These are phyloP conservation scores for Stylonectria norvegica DNA, from an alignment of 2,329 filamentous ascomycete genomes.

Conservation along the genomic window DNA sequence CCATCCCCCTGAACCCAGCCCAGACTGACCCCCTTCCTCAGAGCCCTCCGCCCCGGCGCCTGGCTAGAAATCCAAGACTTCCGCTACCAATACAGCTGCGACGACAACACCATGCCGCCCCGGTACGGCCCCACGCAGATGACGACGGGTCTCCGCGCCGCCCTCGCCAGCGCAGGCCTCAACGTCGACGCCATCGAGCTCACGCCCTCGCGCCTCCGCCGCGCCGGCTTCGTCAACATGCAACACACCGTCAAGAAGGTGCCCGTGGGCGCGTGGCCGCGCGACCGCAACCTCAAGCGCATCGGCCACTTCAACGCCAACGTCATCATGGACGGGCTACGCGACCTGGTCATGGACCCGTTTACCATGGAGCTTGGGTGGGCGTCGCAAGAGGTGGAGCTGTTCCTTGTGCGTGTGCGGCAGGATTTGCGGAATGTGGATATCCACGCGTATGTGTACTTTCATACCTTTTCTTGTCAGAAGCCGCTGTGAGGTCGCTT, in stretches of 20 bases:
- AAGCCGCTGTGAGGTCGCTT: constrained; percentile 8
- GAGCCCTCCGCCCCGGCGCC: constrained; percentile 40
- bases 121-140: constrained; percentile 27
- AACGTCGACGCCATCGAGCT: constrained; percentile 31
- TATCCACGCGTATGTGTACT: constrained; percentile 17
- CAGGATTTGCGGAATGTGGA: constrained; percentile 30
- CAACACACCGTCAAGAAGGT: constrained; percentile 39
- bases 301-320: constrained; percentile 37
- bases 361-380: constrained; percentile 35
- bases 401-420: constrained; percentile 33
- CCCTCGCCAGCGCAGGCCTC: constrained; percentile 28
- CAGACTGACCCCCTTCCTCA: constrained; percentile 1
- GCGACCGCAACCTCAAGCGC: constrained; percentile 42
- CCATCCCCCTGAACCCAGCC: constrained; percentile 30
- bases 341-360: constrained; percentile 32
- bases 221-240: constrained; percentile 41
- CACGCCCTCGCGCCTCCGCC: constrained; percentile 24
- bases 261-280: constrained; percentile 47
- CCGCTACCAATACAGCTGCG: constrained; percentile 26
- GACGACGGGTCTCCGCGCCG: constrained; percentile 28
- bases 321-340: constrained; percentile 29
- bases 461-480: constrained; percentile 15
- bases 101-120: constrained; percentile 26
- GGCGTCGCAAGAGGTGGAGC: constrained; percentile 32
- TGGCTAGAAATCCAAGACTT: constrained; percentile 43